A percentile compares a stretch with the other conserved stretches of the same genome.
Conservation (phyloP, 2,329 filamentous ascomycete genomes). For the Colletotrichum noveboracense region DNA sequence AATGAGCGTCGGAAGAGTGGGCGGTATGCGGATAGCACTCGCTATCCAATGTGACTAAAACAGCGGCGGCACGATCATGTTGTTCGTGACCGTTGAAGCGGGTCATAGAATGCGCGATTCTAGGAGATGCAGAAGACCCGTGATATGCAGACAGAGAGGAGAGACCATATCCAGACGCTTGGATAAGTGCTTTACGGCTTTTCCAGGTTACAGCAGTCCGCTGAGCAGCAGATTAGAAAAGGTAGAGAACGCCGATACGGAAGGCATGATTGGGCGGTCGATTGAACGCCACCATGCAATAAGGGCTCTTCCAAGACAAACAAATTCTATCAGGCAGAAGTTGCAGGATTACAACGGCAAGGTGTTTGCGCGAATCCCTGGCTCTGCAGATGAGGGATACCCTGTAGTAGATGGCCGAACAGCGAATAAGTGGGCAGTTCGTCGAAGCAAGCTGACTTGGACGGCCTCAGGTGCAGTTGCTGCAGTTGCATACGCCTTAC, state of each 20-base stretch:
- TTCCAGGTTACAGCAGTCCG: neutral
- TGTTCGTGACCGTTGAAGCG: neutral
- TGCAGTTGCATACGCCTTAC: neutral
- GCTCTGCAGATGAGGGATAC: neutral
- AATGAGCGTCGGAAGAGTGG: neutral
- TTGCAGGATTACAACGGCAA: neutral
- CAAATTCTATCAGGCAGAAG: neutral
- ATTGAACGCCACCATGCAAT: slow-evolving; percentile 9
- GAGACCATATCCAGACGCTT: neutral
- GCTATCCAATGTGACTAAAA: neutral
- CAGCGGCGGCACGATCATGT: neutral
- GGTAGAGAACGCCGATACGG: neutral
- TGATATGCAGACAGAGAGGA: neutral
- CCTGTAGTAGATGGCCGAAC: neutral
- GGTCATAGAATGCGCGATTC: neutral
- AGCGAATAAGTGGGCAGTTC: neutral
- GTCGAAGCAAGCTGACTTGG: slow-evolving; percentile 8
- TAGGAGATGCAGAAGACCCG: neutral
- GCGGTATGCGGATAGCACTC: neutral
- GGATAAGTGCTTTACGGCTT: neutral
- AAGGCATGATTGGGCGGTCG: neutral
- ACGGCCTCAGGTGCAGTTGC: neutral
- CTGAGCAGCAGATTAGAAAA: neutral
- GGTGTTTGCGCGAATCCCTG: neutral
- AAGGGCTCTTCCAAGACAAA: slow-evolving; percentile 8